Conservation (phyloP, 1,139 yeast species). For the Hyphopichia burtonii region DNA sequence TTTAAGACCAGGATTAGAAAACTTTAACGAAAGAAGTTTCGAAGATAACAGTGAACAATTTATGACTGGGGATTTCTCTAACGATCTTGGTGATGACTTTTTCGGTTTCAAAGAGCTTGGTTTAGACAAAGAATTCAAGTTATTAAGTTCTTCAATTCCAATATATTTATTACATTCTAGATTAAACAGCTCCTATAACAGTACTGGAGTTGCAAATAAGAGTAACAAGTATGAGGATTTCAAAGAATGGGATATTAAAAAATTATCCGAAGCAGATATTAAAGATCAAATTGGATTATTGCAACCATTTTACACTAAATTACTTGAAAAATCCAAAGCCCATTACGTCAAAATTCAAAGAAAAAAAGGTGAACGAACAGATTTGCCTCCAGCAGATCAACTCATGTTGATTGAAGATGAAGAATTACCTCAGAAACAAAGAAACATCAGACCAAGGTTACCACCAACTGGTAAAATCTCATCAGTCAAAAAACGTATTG, state of each 20-base stretch:
- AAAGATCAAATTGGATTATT: slow-evolving; percentile 58
- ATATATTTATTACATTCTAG: slow-evolving; percentile 82
- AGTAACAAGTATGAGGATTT: slow-evolving; percentile 63
- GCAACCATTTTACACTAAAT: slow-evolving; percentile 53
- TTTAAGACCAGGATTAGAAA: slow-evolving; percentile 79
- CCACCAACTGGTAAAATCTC: slow-evolving; percentile 94
- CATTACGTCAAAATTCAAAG: slow-evolving; percentile 50
- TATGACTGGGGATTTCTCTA: slow-evolving; percentile 90
- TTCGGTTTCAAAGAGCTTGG: slow-evolving; percentile 96
- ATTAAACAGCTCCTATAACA: slow-evolving; percentile 52
- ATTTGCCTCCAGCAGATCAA: slow-evolving; percentile 40
- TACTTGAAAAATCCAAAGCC: slow-evolving; percentile 52
- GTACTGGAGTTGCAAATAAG: slow-evolving; percentile 42
- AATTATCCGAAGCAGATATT: slow-evolving; percentile 51
- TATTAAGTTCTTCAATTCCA: slow-evolving; percentile 84
- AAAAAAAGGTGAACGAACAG: slow-evolving; percentile 51
- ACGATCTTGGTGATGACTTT: slow-evolving; percentile 92
- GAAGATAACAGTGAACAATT: slow-evolving; percentile 92
- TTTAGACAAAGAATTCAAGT: slow-evolving; percentile 87
- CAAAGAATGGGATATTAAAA: slow-evolving; percentile 48
- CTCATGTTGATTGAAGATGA: slow-evolving; percentile 70
- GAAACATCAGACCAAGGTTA: slow-evolving; percentile 76
- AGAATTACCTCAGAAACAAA: slow-evolving; percentile 75
- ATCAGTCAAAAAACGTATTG: slow-evolving; percentile 61
- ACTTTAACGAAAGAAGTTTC: slow-evolving; percentile 73